Conservation (phyloP, 345 rosid genomes). For the Mallotus nudiflorus region DNA sequence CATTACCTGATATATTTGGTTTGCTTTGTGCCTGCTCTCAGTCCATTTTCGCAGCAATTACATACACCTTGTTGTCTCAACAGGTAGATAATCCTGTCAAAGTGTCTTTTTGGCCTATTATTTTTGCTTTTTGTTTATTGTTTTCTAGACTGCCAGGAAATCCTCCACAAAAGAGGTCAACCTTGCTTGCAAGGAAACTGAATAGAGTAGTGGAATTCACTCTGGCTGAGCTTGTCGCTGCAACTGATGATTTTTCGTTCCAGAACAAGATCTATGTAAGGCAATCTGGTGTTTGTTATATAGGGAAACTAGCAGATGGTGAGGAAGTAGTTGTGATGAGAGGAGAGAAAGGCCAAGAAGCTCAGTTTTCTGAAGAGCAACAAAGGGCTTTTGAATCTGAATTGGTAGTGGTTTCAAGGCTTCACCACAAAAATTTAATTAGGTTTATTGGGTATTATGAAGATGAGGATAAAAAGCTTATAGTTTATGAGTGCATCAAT, state of each 20-base stretch:
- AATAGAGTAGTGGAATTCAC: no score
- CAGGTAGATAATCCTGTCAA: no score
- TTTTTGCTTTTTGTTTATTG: no score
- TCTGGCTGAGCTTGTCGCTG: constrained; percentile 68
- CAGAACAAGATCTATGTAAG: constrained; percentile 83
- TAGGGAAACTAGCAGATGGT: constrained; percentile 65
- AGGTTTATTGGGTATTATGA: constrained; percentile 83
- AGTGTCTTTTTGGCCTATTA: no score
- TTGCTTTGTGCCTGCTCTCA: not conserved
- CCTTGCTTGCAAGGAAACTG: no score
- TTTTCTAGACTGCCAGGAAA: no score
- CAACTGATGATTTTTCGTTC: constrained; percentile 63
- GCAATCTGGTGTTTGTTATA: constrained; percentile 75
- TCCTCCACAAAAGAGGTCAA: no score
- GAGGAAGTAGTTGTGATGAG: constrained; percentile 85
- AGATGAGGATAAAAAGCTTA: no score
- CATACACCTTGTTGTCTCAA: no score
- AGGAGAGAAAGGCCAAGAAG: constrained; percentile 58
- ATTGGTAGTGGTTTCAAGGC: constrained; percentile 65
- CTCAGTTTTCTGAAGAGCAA: constrained; percentile 69
- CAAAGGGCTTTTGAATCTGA: constrained; percentile 86
- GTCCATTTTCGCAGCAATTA: not conserved
- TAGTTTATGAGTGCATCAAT: constrained; percentile 81
- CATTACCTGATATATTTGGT: constrained; percentile 1
- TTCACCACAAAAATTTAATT: constrained; percentile 83